A percentile compares a stretch with the other conserved stretches of the same genome.
Evolutionary conservation across 2,329 filamentous ascomycete species (phyloP).

Genomic region (Botrytis squamosa): DNA sequence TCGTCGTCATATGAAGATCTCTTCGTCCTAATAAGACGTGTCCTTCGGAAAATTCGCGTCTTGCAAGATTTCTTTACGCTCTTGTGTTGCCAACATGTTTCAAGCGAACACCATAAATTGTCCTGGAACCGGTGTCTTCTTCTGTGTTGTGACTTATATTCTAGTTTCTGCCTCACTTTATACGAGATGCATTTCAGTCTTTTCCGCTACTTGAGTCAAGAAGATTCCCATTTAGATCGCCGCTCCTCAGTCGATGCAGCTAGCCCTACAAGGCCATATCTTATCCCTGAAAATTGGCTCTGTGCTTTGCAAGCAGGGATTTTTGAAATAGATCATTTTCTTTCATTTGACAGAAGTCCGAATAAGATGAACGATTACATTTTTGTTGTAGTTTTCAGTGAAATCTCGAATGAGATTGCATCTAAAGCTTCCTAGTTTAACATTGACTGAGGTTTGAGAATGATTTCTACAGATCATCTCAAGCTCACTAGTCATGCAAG

Average conservation of each 20-base stretch:
- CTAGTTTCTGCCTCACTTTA: neutral
- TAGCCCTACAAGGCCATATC: neutral
- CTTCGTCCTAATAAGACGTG: neutral
- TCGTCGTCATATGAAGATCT: neutral
- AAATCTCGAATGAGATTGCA: too few species aligned
- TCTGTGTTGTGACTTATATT: neutral
- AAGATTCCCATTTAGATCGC: neutral
- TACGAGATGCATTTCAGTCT: neutral
- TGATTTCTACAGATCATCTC: neutral
- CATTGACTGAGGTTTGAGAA: neutral
- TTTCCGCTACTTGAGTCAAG: neutral
- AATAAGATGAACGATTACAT: too few species aligned
- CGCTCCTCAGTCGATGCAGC: neutral
- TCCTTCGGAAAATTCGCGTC: neutral
- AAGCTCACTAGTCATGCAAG: neutral
- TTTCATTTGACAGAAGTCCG: too few species aligned
- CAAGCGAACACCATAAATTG: neutral
- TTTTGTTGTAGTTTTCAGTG: too few species aligned
- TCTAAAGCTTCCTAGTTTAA: too few species aligned
- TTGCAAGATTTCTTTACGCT: neutral
- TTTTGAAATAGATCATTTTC: too few species aligned
- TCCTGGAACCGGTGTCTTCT: neutral
- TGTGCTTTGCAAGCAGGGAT: too few species aligned
- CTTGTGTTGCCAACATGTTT: neutral
- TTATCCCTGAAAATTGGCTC: neutral